Evolutionary conservation across 2,329 filamentous ascomycete genomes (phyloP).

Genomic region (Beauveria varroae): DNA sequence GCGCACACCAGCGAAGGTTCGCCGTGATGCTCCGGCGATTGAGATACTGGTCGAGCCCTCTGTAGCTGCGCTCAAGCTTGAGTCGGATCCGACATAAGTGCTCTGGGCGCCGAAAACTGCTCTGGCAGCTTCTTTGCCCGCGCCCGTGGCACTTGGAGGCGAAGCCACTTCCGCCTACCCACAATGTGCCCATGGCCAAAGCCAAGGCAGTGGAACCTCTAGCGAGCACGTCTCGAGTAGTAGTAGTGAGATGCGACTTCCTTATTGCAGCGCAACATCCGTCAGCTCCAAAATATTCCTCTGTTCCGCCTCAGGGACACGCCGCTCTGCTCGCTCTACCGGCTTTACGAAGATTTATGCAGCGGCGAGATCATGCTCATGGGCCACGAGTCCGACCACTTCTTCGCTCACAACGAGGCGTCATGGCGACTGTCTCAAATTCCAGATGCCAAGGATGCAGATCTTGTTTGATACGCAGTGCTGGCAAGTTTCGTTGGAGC

Average conservation of each 20-base stretch:
- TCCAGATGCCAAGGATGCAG: neutral
- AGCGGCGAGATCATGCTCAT: neutral
- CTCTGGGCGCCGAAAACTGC: slow-evolving; percentile 3
- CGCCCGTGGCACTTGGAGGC: neutral
- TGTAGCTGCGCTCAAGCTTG: neutral
- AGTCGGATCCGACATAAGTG: neutral
- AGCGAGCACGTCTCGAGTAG: neutral
- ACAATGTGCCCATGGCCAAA: neutral
- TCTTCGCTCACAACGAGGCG: neutral
- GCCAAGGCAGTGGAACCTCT: neutral
- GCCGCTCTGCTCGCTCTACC: neutral
- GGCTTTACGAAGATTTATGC: neutral
- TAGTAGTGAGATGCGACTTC: neutral
- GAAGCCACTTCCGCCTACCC: neutral
- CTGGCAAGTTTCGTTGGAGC: neutral
- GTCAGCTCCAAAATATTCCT: neutral
- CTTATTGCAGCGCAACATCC: neutral
- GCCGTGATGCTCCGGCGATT: neutral
- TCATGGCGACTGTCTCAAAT: neutral
- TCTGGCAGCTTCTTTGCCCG: slow-evolving; percentile 5
- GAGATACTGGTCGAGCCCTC: neutral
- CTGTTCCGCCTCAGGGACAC: neutral
- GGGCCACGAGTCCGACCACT: neutral
- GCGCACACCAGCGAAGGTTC: neutral
- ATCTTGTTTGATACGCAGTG: neutral